Evolutionary conservation across 257 asterid genomes (phyloP).

Genomic region (Gynochthodes officinalis): DNA sequence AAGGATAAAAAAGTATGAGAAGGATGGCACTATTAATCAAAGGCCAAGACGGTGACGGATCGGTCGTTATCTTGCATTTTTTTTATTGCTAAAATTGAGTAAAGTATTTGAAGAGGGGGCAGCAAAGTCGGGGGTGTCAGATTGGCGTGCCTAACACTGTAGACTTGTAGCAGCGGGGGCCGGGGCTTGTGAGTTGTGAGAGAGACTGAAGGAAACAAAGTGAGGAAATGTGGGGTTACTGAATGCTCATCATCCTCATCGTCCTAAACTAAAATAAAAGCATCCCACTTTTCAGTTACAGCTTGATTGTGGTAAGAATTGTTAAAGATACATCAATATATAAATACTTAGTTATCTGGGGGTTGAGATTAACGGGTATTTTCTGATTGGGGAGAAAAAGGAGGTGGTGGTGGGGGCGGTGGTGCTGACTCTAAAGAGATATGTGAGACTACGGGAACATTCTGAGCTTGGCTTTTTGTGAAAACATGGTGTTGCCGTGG

Average conservation of each 20-base stretch:
- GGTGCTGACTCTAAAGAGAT: slow-evolving; percentile 59
- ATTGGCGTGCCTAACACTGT: slow-evolving; percentile 79
- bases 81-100: slow-evolving; percentile 18
- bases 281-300: slow-evolving; percentile 39
- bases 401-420: slow-evolving; percentile 57
- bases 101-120: slow-evolving; percentile 25
- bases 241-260: slow-evolving; percentile 22
- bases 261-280: slow-evolving; percentile 20
- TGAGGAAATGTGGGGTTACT: slow-evolving; percentile 1
- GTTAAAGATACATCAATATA: background rate
- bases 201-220: slow-evolving; percentile 13
- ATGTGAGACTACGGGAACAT: slow-evolving; percentile 45
- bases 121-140: slow-evolving; percentile 52
- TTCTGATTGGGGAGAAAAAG: slow-evolving; percentile 27
- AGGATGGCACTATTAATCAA: slow-evolving; percentile 46
- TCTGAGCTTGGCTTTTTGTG: slow-evolving; percentile 64
- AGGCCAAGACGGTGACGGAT: slow-evolving; percentile 40
- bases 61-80: slow-evolving; percentile 38
- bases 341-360: slow-evolving; percentile 1
- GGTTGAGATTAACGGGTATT: slow-evolving; percentile 25
- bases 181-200: no score
- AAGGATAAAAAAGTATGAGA: slow-evolving; percentile 21
- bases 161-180: slow-evolving; percentile 20
- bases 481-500: slow-evolving; percentile 68
- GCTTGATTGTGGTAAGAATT: slow-evolving; percentile 29